Conservation (phyloP, 1,139 yeast genomes). For the Insectozyma bohioensis region DNA sequence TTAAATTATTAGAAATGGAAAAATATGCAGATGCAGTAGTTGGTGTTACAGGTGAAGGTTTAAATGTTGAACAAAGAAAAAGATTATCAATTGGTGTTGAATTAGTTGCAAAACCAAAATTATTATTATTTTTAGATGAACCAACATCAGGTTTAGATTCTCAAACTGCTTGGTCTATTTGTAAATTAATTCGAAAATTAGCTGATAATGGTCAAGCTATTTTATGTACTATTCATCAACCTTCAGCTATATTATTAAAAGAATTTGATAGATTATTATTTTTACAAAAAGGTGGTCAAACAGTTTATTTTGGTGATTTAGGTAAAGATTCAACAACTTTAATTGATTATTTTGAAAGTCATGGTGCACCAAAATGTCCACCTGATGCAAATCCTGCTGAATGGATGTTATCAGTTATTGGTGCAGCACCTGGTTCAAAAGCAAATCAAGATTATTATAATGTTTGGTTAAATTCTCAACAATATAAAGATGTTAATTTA, state of each 20-base stretch:
- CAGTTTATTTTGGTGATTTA: constrained; percentile 67
- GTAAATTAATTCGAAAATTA: constrained; percentile 39
- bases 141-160: constrained; percentile 43
- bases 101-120: constrained; percentile 38
- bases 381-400: constrained; percentile 53
- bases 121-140: constrained; percentile 35
- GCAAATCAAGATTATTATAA: constrained; percentile 34
- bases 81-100: constrained; percentile 41
- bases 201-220: constrained; percentile 43
- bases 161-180: constrained; percentile 44
- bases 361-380: constrained; percentile 48
- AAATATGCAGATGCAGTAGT: constrained; percentile 37
- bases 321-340: constrained; percentile 52
- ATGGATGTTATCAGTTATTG: constrained; percentile 57
- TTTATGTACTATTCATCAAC: constrained; percentile 43
- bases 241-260: constrained; percentile 36
- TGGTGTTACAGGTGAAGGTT: constrained; percentile 42
- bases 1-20: constrained; percentile 33
- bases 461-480: constrained; percentile 33
- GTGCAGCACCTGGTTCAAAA: constrained; percentile 38
- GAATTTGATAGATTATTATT: constrained; percentile 36
- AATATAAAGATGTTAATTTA: constrained; percentile 22
- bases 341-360: constrained; percentile 54
- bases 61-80: constrained; percentile 39
- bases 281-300: constrained; percentile 49